Base-by-base conservation (phyloP, 495 filamentous ascomycete species). In the Neurospora tetraspora region DNA sequence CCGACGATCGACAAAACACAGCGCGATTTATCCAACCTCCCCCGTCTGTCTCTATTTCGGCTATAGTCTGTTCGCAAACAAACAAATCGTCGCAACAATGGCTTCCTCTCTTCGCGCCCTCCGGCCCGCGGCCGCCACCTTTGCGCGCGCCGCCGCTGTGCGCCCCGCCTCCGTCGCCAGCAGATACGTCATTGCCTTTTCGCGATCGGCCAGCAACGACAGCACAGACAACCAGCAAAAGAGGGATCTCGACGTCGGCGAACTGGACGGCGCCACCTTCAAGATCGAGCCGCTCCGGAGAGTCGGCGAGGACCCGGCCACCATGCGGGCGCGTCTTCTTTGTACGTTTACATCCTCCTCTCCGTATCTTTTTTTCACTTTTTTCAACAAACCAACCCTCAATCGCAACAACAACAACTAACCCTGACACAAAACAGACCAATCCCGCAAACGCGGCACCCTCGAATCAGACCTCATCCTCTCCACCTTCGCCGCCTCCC, bases 381-480 rank as follows among this genome's bases (percentile, higher is more conserved):
- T n/a, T n/a, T n/a, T n/a, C n/a, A n/a, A n/a, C n/a, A n/a, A n/a
- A n/a, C n/a, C n/a, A n/a, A n/a, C n/a, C n/a, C n/a, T n/a, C n/a
- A n/a, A n/a, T n/a, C n/a, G n/a, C n/a, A n/a, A n/a, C n/a, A n/a
- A n/a, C n/a, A n/a, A n/a, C n/a, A n/a, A n/a, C n/a, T n/a, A n/a
- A n/a, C n/a, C n/a, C n/a, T n/a, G n/a, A n/a, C n/a, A n/a, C n/a
- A n/a, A n/a, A n/a, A n/a, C n/a, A 34, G 94, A 99, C 83, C 96
- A 99, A 83, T 96, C 93, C 82, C 92, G 96, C 73, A 99, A 99
- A 83, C 91, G 96, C 77, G 96, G 96, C 70, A 98, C 93, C 71
- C 92, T 98, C 73, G 96, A 99, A 80, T 92, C 92, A 71, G 96
- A 99, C 82, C 91, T 99, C 38, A 89, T 99, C 74, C 91, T 98